phyloP scores from a whole-genome alignment of 495 filamentous ascomycete genomes.

The Tuber indicum region DNA sequence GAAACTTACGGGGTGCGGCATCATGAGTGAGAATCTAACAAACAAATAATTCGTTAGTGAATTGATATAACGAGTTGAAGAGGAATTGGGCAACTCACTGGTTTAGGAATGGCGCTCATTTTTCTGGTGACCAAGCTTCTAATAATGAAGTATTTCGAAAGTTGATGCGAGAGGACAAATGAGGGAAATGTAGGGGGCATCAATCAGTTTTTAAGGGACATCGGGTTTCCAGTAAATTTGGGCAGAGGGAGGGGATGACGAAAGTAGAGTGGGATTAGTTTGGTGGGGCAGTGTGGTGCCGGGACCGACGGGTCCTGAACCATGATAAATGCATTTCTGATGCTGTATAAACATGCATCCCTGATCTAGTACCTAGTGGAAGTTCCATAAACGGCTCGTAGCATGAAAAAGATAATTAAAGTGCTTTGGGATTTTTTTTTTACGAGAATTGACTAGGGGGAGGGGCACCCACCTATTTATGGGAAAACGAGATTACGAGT shows the following conservation, averaged over 20 bases:
- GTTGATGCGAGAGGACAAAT: constrained; percentile 11
- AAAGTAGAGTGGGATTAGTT: background rate
- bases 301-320: background rate
- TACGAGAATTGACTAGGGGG: background rate
- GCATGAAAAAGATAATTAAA: background rate
- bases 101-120: constrained; percentile 33
- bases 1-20: constrained; percentile 37
- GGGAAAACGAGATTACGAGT: background rate
- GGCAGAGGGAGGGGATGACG: background rate
- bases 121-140: constrained; percentile 17
- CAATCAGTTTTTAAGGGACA: background rate
- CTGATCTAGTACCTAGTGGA: background rate
- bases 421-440: background rate
- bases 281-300: background rate
- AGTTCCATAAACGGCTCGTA: background rate
- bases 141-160: background rate
- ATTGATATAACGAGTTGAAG: background rate
- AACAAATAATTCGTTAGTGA: background rate
- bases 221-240: background rate
- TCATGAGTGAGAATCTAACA: constrained; percentile 36
- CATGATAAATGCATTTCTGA: background rate
- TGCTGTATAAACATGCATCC: background rate
- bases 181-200: constrained; percentile 20
- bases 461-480: background rate
- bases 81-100: constrained; percentile 16